Percentiles rank a stretch among this genome's conserved stretches.
Conservation (phyloP, 176 grass and related monocot species). For the Sorghum bicolor region Sorghum_bicolor_NCBIv3 NC_012874.2:65083501-65084000, state of each 20-base stretch:
- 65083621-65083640: not conserved
- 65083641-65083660: not conserved
- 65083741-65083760: not conserved
- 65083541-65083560: too few relatives aligned
- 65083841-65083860: not conserved
- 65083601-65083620: constrained; percentile 49
- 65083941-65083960: too few relatives aligned
- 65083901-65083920: too few relatives aligned
- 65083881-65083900: not conserved
- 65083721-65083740: not conserved
- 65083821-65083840: not conserved
- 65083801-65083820: too few relatives aligned
- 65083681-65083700: not conserved
- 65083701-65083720: too few relatives aligned
- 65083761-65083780: too few relatives aligned
- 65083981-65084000: too few relatives aligned
- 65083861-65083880: not conserved
- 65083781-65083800: too few relatives aligned
- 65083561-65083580: too few relatives aligned
- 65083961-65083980: not conserved
- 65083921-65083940: too few relatives aligned
- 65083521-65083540: too few relatives aligned
- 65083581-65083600: constrained; percentile 51
- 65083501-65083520: too few relatives aligned
- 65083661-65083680: not conserved